Base-by-base conservation (phyloP, 2,329 filamentous ascomycete genomes). In the Phaeosphaeria sp. region DNA sequence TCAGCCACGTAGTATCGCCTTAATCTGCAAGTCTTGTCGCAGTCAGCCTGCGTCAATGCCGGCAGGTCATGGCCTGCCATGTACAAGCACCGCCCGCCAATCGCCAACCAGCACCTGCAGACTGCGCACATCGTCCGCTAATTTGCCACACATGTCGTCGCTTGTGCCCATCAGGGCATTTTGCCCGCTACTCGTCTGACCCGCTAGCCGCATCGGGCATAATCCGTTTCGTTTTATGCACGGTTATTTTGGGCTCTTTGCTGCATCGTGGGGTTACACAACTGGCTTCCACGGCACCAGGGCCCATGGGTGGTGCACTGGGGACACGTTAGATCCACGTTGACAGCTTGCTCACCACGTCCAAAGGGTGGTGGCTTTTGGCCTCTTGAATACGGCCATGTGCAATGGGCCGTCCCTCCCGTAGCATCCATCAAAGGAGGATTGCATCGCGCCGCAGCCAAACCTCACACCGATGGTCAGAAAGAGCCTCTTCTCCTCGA, bases 181-280 rank as follows among this genome's bases (percentile, higher is more conserved):
- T 47, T 36, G 41, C 33, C 44, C 20, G 48, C 56, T 59, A 49
- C 48, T 21, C 15, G 51, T 46, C 33, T 21, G 42, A 22, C 47
- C 6, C 33, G 46, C 63, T 64, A 68, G 55, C 67, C 52, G 22
- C 9, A 52, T 61, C 22, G 36, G 54, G 69, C 11, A 52, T 61
- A 48, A 63, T 68, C 54, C 52, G 68, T 70, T 71, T 70, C 58
- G 59, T 64, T 68, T 64, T 52, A 48, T 56, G 56, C 57, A 66
- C 54, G 60, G 51, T 70, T 74, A 73, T 71, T 71, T 69, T 72
- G 70, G 65, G 69, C 23, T 56, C 55, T 52, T 61, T 63, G 56
- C 59, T 62, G 54, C 62, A 59, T 64, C 56, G 62, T 62, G 60
- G 63, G 53, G 62, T 62, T 47, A 52, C 20, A 57, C 58, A 42